Evolutionary conservation across 148 eudicot genomes (phyloP).

Genomic region (Spergularia marina): DNA sequence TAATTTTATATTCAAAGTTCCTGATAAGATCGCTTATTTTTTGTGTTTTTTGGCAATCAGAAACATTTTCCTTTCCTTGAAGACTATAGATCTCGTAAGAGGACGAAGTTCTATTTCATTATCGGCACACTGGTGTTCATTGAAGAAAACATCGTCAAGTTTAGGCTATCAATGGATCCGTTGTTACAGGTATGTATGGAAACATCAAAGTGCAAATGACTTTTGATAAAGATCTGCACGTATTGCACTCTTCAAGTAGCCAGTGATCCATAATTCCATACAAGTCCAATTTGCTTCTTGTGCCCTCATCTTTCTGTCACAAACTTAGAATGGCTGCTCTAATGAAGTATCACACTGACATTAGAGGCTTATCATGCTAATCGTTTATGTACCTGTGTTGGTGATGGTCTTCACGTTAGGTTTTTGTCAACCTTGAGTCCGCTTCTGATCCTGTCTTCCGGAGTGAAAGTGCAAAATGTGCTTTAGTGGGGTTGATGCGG

Average conservation of each 20-base stretch:
- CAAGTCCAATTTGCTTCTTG: not conserved
- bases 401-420: slow-evolving; percentile 37
- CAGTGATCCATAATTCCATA: not conserved
- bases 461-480: slow-evolving; percentile 68
- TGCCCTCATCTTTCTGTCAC: not conserved
- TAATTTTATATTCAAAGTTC: not conserved
- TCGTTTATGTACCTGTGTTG: not conserved
- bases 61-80: slow-evolving; percentile 71
- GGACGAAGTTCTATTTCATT: slow-evolving; percentile 76
- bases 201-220: not conserved
- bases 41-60: slow-evolving; percentile 34
- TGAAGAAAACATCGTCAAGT: slow-evolving; percentile 66
- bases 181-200: slow-evolving; percentile 51
- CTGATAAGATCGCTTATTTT: slow-evolving; percentile 13
- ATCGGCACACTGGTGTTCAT: slow-evolving; percentile 71
- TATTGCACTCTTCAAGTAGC: not conserved
- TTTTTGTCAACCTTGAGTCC: slow-evolving; percentile 65
- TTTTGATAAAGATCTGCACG: not conserved
- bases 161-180: slow-evolving; percentile 78
- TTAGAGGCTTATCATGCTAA: not conserved
- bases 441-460: slow-evolving; percentile 67
- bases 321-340: not conserved
- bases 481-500: slow-evolving; percentile 81
- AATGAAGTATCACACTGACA: not conserved
- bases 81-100: slow-evolving; percentile 62